A percentile compares a stretch with the other conserved stretches of the same genome.
These are phyloP conservation scores for Rhizomucor miehei DNA, from an alignment of 371 early-diverging fungal species.

Conservation along the genomic window DNA sequence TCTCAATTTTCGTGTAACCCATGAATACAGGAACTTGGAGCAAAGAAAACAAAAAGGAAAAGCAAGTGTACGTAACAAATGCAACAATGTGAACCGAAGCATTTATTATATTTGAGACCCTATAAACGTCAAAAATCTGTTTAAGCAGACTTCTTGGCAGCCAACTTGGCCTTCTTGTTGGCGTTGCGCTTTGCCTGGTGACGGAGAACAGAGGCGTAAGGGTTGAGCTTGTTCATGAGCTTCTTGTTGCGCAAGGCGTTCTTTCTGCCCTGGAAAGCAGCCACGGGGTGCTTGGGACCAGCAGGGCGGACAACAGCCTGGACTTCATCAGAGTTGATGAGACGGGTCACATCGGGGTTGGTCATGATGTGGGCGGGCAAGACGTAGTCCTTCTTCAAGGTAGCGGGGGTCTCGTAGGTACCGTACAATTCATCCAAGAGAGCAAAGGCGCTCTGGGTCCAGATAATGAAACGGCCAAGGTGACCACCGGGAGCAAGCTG, in stretches of 20 bases:
- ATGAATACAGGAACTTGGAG: no score
- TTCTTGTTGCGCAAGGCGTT: slow-evolving; percentile 96
- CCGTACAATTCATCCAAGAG: slow-evolving; percentile 96
- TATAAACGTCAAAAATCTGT: slow-evolving; percentile 50
- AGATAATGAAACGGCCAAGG: slow-evolving; percentile 99
- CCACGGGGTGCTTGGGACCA: slow-evolving; percentile 76
- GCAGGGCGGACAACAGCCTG: slow-evolving; percentile 93
- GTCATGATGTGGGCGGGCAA: slow-evolving; percentile 89
- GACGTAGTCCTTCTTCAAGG: slow-evolving; percentile 93
- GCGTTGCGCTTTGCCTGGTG: slow-evolving; percentile 75
- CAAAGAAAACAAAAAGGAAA: no score
- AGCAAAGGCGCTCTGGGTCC: slow-evolving; percentile 98
- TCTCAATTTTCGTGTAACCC: no score
- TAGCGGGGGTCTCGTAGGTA: slow-evolving; percentile 76
- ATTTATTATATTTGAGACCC: background rate
- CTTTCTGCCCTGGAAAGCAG: slow-evolving; percentile 94
- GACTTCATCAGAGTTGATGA: slow-evolving; percentile 98
- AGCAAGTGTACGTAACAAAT: no score
- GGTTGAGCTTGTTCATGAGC: slow-evolving; percentile 95
- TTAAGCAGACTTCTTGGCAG: slow-evolving; percentile 31
- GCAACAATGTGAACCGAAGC: background rate
- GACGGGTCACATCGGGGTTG: slow-evolving; percentile 94
- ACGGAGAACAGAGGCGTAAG: slow-evolving; percentile 89
- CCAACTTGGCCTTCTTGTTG: slow-evolving; percentile 59
- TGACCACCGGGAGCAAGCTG: slow-evolving; percentile 99